These are phyloP conservation scores for Amanita brunnescens DNA, from an alignment of 768 basidiomycete genomes.

Conservation along the genomic window DNA sequence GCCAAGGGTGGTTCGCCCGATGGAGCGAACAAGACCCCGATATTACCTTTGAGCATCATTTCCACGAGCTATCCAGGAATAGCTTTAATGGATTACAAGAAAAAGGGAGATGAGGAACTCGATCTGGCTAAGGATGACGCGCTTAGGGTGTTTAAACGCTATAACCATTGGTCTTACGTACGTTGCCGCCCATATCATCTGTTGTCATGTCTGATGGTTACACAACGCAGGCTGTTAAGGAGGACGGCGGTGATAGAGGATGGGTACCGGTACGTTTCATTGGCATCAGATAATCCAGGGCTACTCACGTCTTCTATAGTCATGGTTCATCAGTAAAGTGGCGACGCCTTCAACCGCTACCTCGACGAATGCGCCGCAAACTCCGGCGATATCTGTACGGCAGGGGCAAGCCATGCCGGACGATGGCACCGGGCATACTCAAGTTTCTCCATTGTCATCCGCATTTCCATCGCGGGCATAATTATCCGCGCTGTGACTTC, in stretches of 20 bases:
- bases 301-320: constrained; percentile 29
- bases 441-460: constrained; percentile 75
- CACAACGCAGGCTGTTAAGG: constrained; percentile 71
- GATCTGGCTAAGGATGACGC: constrained; percentile 83
- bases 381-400: constrained; percentile 32
- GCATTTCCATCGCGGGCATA: constrained; percentile 51
- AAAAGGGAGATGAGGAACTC: constrained; percentile 90
- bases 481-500: not conserved
- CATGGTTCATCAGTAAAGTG: constrained; percentile 95
- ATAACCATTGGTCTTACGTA: constrained; percentile 97
- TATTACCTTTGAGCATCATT: constrained; percentile 84
- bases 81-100: constrained; percentile 93
- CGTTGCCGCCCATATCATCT: constrained; percentile 13
- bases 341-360: constrained; percentile 17
- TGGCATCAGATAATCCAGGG: not conserved
- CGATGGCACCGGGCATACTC: constrained; percentile 32
- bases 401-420: constrained; percentile 22
- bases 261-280: constrained; percentile 77
- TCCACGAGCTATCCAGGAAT: constrained; percentile 97
- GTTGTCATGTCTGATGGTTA: constrained; percentile 8
- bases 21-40: constrained; percentile 61
- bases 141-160: constrained; percentile 91
- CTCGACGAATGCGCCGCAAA: constrained; percentile 39
- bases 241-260: constrained; percentile 86
- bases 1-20: constrained; percentile 36